phyloP scores from a whole-genome alignment of 2,329 filamentous ascomycete genomes.

The Meredithiella fracta region DNA sequence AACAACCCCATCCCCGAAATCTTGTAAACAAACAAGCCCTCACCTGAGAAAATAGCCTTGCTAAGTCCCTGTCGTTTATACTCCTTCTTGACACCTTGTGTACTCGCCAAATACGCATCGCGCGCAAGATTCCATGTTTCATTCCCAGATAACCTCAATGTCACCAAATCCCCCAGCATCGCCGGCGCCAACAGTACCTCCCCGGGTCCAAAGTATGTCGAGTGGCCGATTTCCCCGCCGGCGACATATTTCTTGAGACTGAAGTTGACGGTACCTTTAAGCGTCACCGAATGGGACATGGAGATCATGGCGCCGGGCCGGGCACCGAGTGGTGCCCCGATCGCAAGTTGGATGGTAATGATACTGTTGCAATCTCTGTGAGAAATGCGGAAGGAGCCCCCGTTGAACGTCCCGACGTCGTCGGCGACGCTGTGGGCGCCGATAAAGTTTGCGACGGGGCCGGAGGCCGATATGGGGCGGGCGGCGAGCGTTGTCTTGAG shows the following conservation, averaged over 20 bases:
- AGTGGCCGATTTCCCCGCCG: conserved; percentile 62
- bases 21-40: conserved; percentile 82
- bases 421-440: conserved; percentile 40
- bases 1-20: conserved; percentile 65
- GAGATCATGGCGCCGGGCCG: conserved; percentile 86
- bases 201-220: conserved; percentile 74
- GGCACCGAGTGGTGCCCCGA: conserved; percentile 66
- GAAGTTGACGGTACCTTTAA: conserved; percentile 73
- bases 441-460: conserved; percentile 20
- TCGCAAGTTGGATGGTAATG: conserved; percentile 73
- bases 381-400: conserved; percentile 82
- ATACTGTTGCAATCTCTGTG: conserved; percentile 85
- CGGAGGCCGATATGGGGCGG: not conserved
- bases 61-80: conserved; percentile 72
- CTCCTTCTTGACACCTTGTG: conserved; percentile 74
- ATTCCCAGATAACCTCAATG: conserved; percentile 53
- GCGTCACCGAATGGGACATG: conserved; percentile 76
- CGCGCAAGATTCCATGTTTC: conserved; percentile 73
- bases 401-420: conserved; percentile 93
- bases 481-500: not conserved
- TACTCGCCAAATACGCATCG: conserved; percentile 73
- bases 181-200: conserved; percentile 73
- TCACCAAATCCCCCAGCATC: conserved; percentile 70
- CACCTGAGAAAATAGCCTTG: conserved; percentile 87
- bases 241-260: conserved; percentile 80